Evolutionary conservation across 2,329 filamentous ascomycete genomes (phyloP).

Genomic region (Pezicula carpinea): DNA sequence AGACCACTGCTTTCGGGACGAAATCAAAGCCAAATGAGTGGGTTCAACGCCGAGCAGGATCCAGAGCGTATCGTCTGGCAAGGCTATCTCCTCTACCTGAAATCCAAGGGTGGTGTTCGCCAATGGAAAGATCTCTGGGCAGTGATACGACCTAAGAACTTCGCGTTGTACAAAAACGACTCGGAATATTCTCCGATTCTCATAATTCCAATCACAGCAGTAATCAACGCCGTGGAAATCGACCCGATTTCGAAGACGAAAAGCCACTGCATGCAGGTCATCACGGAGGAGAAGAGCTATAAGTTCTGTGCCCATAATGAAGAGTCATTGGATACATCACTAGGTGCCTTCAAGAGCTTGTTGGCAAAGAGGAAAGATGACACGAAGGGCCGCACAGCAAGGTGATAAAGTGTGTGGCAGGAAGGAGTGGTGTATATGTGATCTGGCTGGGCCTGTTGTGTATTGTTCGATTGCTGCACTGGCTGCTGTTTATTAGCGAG

Average conservation of each 20-base stretch:
- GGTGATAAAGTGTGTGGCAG: background rate
- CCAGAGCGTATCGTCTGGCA: conserved; percentile 91
- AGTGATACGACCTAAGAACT: conserved; percentile 77
- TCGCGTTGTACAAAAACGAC: conserved; percentile 91
- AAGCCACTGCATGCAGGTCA: conserved; percentile 82
- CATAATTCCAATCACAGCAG: conserved; percentile 70
- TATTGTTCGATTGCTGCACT: background rate
- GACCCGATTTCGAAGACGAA: conserved; percentile 84
- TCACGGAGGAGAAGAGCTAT: conserved; percentile 84
- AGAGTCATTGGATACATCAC: conserved; percentile 74
- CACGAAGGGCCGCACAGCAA: conserved; percentile 9
- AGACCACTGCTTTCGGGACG: conserved; percentile 37
- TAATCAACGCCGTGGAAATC: conserved; percentile 90
- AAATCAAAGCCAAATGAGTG: conserved; percentile 61
- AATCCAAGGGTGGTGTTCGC: conserved; percentile 75
- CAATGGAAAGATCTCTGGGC: conserved; percentile 97
- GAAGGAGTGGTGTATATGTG: conserved; percentile 4
- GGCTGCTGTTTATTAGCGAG: background rate
- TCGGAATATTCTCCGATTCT: conserved; percentile 83
- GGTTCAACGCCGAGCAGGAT: conserved; percentile 52
- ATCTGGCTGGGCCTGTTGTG: conserved; percentile 8
- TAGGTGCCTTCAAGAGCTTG: conserved; percentile 88
- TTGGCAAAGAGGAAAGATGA: conserved; percentile 63
- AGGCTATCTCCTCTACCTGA: conserved; percentile 81
- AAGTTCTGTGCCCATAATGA: conserved; percentile 76